Evolutionary conservation across 345 rosid species (phyloP), one percentile per base, ranked within the genome.

Genomic region (Iberis pinnata): DNA sequence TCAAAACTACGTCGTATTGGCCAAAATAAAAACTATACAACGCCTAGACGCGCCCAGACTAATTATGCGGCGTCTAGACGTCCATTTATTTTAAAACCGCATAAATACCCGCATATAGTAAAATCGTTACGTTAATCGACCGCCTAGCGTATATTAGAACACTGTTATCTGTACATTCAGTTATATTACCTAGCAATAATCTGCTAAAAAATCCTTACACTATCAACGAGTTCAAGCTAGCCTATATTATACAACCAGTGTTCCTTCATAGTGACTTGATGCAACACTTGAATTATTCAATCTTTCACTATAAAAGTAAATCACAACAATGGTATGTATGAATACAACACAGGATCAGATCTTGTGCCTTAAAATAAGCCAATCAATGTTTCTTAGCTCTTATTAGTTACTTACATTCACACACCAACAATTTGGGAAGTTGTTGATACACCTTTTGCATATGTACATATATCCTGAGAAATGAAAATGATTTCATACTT

Each of bases 371-470:
- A 46, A 29, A 38, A 33, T 55, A 36, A 64, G 56, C 61, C 46
- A 65, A 14, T 19, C 53, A 43, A 12, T 49, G 64, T 36, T 43
- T 58, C 12, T 36, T 43, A 43, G 48, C 58, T 50, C 64, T 65
- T 65, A 50, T 65, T 50, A 17, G 5, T 13, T 35, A n/a, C n/a
- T n/a, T 65, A 58, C 60, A 37, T 43, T 26, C 54, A 44, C 54
- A 44, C 59, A 58, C 54, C 49, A 65, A 43, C 0, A 42, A 18
- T 18, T 24, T 11, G 37, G 56, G 53, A 65, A 7, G 39, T 13
- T 18, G 24, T 22, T 16, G 44, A 31, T 26, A 57, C 50, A 18
- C 58, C 18, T 49, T 50, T 25, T n/a, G 46, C 63, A 50, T 9
- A 8, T 18, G 32, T 9, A 35, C 15, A 42, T 26, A 10, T 36